Evolutionary conservation across 257 asterid genomes (phyloP), one percentile per base, ranked within the genome.

Genomic region (Capsicum rhomboideum): DNA sequence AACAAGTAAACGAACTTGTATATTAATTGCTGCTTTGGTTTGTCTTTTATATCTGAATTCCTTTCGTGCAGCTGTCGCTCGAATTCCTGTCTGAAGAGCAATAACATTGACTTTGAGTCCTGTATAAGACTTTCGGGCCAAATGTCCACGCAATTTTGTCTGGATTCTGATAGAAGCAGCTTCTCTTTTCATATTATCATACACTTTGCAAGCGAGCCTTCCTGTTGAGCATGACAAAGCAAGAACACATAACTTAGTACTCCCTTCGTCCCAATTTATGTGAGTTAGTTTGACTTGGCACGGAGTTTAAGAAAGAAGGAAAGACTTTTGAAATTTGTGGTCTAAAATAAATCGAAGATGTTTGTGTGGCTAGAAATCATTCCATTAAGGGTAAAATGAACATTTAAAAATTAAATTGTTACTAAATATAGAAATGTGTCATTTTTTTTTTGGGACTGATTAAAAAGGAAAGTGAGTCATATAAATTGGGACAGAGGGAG

Each of bases 121-220:
- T 17, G 79, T 78, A 85, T 92, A 95, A 82, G 86, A 90, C 86
- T 88, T 93, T 83, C 97, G 89, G 44, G 94, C 90, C 82, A 91
- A 88, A 88, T 93, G 95, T 75, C 96, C 96, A 83, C 97, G 96
- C 89, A 84, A 83, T 23, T 89, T 91, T 56, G 91, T 93, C 96
- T 97, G 98, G 79, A 97, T 93, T 90, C 84, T 97, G 68, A 90
- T 86, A 80, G 95, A 90, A 90, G 98, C 98, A 20, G 97, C 97
- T 90, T 88, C 91, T 90, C 87, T 85, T 88, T 90, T 94, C 87
- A 94, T 89, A 87, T 84, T 84, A 26, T 88, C 91, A 21, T 78
- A 93, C 63, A 83, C 52, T 86, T 86, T 88, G 90, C 97, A 91
- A 86, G 99, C 97, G 88, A 94, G 93, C 85, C 90, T 91, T 86